phyloP scores from a whole-genome alignment of 2,329 filamentous ascomycete genomes.

The Raffaelea ambrosiae region DNA sequence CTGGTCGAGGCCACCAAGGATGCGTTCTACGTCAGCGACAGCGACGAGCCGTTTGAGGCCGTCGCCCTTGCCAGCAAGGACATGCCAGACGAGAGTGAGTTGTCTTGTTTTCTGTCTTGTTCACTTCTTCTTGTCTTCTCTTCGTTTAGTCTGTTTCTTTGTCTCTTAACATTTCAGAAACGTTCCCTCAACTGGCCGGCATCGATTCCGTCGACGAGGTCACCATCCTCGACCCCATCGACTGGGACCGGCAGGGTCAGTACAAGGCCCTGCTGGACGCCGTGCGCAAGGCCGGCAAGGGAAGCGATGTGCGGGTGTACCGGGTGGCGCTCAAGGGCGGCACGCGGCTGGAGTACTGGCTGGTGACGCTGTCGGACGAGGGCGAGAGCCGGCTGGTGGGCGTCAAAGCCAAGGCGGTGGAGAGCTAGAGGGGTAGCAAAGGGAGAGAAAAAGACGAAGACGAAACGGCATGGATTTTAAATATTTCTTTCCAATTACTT shows the following conservation, averaged over 20 bases:
- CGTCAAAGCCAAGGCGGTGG: constrained; percentile 67
- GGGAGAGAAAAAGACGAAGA: neutral
- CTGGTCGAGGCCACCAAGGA: constrained; percentile 43
- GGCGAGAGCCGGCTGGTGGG: constrained; percentile 59
- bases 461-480: neutral
- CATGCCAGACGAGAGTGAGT: constrained; percentile 55
- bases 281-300: constrained; percentile 53
- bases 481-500: no score
- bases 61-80: constrained; percentile 58
- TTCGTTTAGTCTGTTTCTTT: neutral
- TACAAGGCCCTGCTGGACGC: constrained; percentile 64
- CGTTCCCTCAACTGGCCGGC: constrained; percentile 61
- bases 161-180: constrained; percentile 34
- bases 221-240: constrained; percentile 55
- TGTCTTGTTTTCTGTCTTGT: constrained; percentile 1
- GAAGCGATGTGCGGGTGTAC: constrained; percentile 68
- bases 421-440: constrained; percentile 40
- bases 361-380: constrained; percentile 43
- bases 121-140: constrained; percentile 8
- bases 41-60: constrained; percentile 77
- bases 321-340: constrained; percentile 49
- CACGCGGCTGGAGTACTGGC: constrained; percentile 69
- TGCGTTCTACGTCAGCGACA: constrained; percentile 68
- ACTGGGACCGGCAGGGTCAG: constrained; percentile 65
- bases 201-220: constrained; percentile 48